These are phyloP conservation scores for Aspergillus ellipticus DNA, from an alignment of 495 filamentous ascomycete genomes.

Conservation along the genomic window DNA sequence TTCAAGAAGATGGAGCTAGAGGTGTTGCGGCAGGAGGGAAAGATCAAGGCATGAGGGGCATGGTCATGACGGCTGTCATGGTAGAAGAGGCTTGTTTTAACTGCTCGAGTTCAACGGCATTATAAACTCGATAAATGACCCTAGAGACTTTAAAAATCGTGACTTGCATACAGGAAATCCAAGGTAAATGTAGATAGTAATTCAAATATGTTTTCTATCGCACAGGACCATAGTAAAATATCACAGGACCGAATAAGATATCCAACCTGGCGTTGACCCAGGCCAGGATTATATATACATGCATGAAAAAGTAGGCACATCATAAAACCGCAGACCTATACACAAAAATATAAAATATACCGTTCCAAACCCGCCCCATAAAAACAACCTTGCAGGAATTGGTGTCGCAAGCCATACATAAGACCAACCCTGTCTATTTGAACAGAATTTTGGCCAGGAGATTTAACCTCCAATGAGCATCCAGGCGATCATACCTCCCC, in stretches of 20 bases:
- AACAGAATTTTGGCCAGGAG: not conserved
- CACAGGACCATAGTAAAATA: no score
- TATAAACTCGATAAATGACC: no score
- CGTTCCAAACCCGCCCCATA: not conserved
- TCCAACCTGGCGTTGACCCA: no score
- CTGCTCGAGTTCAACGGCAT: no score
- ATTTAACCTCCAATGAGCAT: slow-evolving; percentile 15
- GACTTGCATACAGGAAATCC: no score
- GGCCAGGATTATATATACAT: not conserved
- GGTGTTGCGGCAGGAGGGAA: slow-evolving; percentile 48
- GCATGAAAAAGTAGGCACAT: not conserved
- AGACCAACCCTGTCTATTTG: not conserved
- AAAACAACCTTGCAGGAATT: not conserved
- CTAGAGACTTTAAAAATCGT: no score
- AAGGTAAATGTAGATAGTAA: no score
- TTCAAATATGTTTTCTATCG: no score
- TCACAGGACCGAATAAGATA: no score
- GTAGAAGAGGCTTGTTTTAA: no score
- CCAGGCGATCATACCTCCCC: slow-evolving; percentile 26
- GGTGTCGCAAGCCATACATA: not conserved
- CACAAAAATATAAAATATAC: not conserved
- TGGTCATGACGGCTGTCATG: no score
- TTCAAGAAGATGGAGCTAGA: slow-evolving; percentile 76
- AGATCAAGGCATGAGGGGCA: not conserved
- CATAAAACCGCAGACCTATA: not conserved